Base-by-base conservation (phyloP, 768 basidiomycete species). In the Macrolepiota albuminosa region DNA sequence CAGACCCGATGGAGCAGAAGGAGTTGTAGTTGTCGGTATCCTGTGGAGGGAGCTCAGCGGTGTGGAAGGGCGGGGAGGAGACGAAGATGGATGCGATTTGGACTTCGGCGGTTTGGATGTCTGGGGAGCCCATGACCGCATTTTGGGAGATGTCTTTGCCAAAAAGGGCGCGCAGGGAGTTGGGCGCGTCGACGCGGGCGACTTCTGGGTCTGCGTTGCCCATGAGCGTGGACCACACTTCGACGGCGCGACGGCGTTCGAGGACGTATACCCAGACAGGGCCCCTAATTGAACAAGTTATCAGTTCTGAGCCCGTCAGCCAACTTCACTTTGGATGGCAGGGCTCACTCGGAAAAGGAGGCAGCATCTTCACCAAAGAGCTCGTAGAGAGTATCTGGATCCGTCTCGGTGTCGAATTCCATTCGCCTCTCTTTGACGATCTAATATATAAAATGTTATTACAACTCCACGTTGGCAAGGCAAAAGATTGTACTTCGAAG, bases 231-330 rank as follows among this genome's bases (percentile, higher is more conserved):
- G 83, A 77, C 81, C 88, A 87, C 55, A 91, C 89, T 71, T 91
- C 86, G 51, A 94, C 87, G 6, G 92, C 88, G 42, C 88, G 84
- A 54, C 88, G 79, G 40, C 91, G 84, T 69, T 93, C 92, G 62
- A 94, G 86, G 42, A 94, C 88, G 71, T 93, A 94, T 24, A 94
- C 90, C 89, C 92, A 93, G n/a, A 92, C 89, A 21, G 91, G 88
- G 59, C 89, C 90, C 62, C 91, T 93, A 61, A 52, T 37, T 36
- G 59, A 57, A 47, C 60, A 43, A 53, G 61, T 42, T 56, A 61
- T 47, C 61, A 37, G 37, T 24, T n/a, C 13, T 21, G 21, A 24
- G 21, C n/a, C 4, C 10, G 13, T 7, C 33, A 24, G 8, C 24
- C 33, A 29, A 21, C 16, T 11, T 18, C 31, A 46, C n/a, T 43